A percentile compares a stretch with the other conserved stretches of the same genome.
These are phyloP conservation scores for Lactarius hengduanensis DNA, from an alignment of 768 basidiomycete genomes.

Conservation along the genomic window DNA sequence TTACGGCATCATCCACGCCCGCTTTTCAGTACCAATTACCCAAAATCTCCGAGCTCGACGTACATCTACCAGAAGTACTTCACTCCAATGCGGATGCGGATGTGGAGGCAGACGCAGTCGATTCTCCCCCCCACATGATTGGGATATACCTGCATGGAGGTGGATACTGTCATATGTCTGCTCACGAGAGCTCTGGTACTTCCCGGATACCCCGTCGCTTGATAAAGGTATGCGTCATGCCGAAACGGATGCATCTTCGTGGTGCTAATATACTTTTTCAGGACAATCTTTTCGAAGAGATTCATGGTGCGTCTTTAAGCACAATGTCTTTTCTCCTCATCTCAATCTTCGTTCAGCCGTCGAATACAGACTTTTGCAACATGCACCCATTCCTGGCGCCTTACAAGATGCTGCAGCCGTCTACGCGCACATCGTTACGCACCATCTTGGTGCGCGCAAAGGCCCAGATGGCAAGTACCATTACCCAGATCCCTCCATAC, in stretches of 20 bases:
- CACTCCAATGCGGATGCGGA: slow-evolving; percentile 22
- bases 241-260: not conserved
- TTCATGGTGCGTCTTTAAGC: slow-evolving; percentile 31
- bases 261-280: slow-evolving; percentile 6
- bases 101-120: slow-evolving; percentile 32
- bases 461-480: slow-evolving; percentile 31
- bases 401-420: slow-evolving; percentile 53
- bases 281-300: slow-evolving; percentile 39
- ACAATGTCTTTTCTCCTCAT: not conserved
- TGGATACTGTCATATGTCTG: slow-evolving; percentile 58
- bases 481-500: slow-evolving; percentile 29
- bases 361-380: slow-evolving; percentile 53
- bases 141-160: slow-evolving; percentile 56
- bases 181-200: slow-evolving; percentile 48
- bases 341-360: slow-evolving; percentile 35
- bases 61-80: slow-evolving; percentile 16
- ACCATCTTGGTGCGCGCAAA: slow-evolving; percentile 28
- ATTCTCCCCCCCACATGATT: slow-evolving; percentile 37
- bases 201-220: slow-evolving; percentile 49
- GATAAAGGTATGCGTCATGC: slow-evolving; percentile 38
- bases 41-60: not conserved
- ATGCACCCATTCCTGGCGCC: slow-evolving; percentile 53
- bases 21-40: slow-evolving; percentile 8
- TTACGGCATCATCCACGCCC: not conserved
- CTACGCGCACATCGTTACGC: slow-evolving; percentile 46